Evolutionary conservation across 257 asterid genomes (phyloP), one percentile per base, ranked within the genome.

Genomic region (Lycium ferocissimum): DNA sequence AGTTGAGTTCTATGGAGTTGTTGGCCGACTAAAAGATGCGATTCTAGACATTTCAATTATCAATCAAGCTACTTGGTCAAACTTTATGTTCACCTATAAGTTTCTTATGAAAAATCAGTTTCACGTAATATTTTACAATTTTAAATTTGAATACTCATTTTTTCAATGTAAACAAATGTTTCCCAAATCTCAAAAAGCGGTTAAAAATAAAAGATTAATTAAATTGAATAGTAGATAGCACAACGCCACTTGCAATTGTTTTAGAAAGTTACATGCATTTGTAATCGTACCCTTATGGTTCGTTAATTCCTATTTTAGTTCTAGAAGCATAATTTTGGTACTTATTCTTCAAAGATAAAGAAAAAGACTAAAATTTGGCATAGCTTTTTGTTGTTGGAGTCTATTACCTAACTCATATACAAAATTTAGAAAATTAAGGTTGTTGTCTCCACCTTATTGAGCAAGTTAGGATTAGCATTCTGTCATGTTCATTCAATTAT

Each of bases 171-270:
- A 72, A 9, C 8, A 2, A 18, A 2, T 17, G 10, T 10, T 72
- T 18, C 5, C 1, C 38, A 5, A 45, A 45, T 45, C 17, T 72
- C 18, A 43, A 45, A 72, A 72, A 72, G 80, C 18, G 6, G 33
- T 26, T 26, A 26, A 26, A 26, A 26, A 26, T 1, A 72, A 72
- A 43, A 18, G 9, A 17, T 71, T 43, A 17, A 43, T 43, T 9
- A 43, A 71, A 40, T 71, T 71, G 54, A 71, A 71, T 70, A 70
- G 79, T 43, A 43, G 57, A 43, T 14, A 72, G 7, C 57, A 67
- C 49, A 35, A 66, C 1, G 14, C 59, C 59, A 73, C 80, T 47
- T 73, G 12, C 61, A 10, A 75, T 75, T 49, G 43, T 22, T 75
- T 75, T 26, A 22, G 45, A 57, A 11, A 47, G 12, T 20, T 73